phyloP scores from a whole-genome alignment of 805 yeast genomes.

The Metschnikowia lachancei region DNA sequence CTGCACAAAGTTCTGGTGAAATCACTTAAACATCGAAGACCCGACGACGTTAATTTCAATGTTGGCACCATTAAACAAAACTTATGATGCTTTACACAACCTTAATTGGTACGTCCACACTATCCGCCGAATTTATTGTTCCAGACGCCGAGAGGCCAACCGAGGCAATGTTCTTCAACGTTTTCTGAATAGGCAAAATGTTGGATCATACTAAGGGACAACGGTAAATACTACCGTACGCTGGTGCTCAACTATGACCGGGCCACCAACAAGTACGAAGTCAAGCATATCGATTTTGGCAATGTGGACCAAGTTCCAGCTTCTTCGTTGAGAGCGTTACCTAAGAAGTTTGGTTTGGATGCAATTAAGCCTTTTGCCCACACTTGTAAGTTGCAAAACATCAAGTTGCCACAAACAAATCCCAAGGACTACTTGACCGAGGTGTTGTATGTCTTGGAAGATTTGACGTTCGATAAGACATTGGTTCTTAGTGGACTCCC shows the following conservation, averaged over 20 bases:
- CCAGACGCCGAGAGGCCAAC: too few relatives aligned
- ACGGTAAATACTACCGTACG: conserved; percentile 59
- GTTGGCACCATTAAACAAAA: too few relatives aligned
- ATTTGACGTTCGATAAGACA: conserved; percentile 48
- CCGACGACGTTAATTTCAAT: too few relatives aligned
- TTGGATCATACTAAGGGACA: too few relatives aligned
- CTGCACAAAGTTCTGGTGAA: too few relatives aligned
- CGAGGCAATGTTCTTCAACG: too few relatives aligned
- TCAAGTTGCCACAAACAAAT: conserved; percentile 55
- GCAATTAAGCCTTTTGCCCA: conserved; percentile 53
- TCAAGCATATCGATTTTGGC: conserved; percentile 64
- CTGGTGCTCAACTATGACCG: conserved; percentile 48
- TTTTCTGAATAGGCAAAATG: too few relatives aligned
- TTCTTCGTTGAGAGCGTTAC: conserved; percentile 49
- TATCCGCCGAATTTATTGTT: too few relatives aligned
- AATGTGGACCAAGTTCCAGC: conserved; percentile 45
- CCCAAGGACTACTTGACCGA: conserved; percentile 55
- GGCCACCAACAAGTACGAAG: conserved; percentile 41
- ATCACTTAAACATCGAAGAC: too few relatives aligned
- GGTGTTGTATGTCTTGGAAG: conserved; percentile 54
- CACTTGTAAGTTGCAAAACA: conserved; percentile 49
- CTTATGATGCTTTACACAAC: too few relatives aligned
- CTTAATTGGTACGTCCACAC: too few relatives aligned
- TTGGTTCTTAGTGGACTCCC: conserved; percentile 54
- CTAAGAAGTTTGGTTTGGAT: conserved; percentile 44